Conservation (phyloP, 495 filamentous ascomycete genomes). For the Aspergillus bertholletiae region DNA sequence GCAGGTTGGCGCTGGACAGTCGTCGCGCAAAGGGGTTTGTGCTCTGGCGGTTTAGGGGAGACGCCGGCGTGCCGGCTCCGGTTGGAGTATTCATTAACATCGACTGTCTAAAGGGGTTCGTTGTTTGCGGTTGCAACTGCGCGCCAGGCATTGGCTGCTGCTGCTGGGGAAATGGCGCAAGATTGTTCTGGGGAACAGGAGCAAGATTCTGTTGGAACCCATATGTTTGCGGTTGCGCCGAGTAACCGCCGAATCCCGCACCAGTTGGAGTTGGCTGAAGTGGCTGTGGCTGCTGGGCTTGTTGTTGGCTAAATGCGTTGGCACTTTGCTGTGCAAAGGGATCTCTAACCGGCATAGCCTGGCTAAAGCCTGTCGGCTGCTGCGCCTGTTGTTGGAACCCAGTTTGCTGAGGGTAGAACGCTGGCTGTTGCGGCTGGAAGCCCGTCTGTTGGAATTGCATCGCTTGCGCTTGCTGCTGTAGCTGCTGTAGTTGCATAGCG, state of each 20-base stretch:
- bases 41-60: slow-evolving; percentile 57
- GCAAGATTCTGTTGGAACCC: slow-evolving; percentile 47
- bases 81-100: slow-evolving; percentile 63
- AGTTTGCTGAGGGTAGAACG: slow-evolving; percentile 33
- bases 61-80: slow-evolving; percentile 34
- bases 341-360: slow-evolving; percentile 29
- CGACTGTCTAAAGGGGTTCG: slow-evolving; percentile 87
- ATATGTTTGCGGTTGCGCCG: slow-evolving; percentile 59
- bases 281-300: slow-evolving; percentile 44
- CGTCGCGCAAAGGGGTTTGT: slow-evolving; percentile 82
- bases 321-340: slow-evolving; percentile 46
- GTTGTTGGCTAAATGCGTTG: slow-evolving; percentile 53
- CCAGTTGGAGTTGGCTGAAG: slow-evolving; percentile 67
- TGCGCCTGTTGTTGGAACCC: slow-evolving; percentile 30
- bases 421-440: slow-evolving; percentile 42
- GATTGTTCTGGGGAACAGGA: slow-evolving; percentile 64
- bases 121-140: slow-evolving; percentile 38
- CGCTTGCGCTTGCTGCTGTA: slow-evolving; percentile 26
- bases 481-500: slow-evolving; percentile 38
- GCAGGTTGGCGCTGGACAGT: slow-evolving; percentile 42
- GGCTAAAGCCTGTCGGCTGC: slow-evolving; percentile 25
- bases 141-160: slow-evolving; percentile 22
- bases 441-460: slow-evolving; percentile 48
- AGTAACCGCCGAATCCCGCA: slow-evolving; percentile 84
- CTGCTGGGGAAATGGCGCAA: slow-evolving; percentile 49